phyloP scores from a whole-genome alignment of 345 rosid genomes.

The Acer saccharum region DNA sequence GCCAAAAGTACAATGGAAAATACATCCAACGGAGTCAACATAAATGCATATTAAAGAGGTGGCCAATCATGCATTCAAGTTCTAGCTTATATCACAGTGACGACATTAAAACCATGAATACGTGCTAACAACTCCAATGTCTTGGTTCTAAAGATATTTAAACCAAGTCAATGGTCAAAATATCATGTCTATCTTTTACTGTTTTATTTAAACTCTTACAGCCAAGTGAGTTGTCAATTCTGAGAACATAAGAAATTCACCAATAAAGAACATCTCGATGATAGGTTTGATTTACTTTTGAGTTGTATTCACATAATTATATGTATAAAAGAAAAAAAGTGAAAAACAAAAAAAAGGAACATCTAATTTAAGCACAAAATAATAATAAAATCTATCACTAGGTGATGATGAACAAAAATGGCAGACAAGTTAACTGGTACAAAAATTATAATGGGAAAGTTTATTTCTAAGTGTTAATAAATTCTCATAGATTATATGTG shows the following conservation, averaged over 20 bases:
- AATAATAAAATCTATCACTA: background rate
- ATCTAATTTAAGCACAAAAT: background rate
- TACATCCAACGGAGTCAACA: background rate
- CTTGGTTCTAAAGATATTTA: background rate
- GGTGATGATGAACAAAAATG: background rate
- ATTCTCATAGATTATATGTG: background rate
- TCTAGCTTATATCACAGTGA: background rate
- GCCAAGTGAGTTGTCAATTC: background rate
- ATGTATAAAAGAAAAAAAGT: background rate
- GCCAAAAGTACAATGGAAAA: slow-evolving; percentile 1
- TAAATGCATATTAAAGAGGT: background rate
- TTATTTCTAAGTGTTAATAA: background rate
- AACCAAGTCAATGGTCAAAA: background rate
- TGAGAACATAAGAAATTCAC: background rate
- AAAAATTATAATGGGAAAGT: background rate
- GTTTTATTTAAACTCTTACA: background rate
- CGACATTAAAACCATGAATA: background rate
- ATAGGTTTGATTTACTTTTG: background rate
- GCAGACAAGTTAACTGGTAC: background rate
- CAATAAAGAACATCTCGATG: background rate
- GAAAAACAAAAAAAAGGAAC: background rate
- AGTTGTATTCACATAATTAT: background rate
- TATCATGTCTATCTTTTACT: background rate
- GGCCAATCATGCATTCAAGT: background rate
- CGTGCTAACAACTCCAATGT: background rate